A percentile compares a stretch with the other conserved stretches of the same genome.
Evolutionary conservation across 192 early-diverging fungal genomes (phyloP).

Genomic region (Entomortierella parvispora): DNA sequence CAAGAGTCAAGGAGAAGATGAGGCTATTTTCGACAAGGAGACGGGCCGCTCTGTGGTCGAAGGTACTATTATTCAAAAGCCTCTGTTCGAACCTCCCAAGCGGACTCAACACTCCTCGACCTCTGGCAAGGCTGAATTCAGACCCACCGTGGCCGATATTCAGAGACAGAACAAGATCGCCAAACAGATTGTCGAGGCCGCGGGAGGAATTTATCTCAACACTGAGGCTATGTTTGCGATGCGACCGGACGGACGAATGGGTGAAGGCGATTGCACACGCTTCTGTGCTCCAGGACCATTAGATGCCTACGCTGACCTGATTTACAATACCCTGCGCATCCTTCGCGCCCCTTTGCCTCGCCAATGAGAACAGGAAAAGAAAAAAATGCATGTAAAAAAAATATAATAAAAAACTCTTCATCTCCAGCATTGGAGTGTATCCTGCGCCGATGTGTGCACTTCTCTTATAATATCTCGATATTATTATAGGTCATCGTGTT

Average conservation of each 20-base stretch:
- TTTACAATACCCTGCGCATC: slow-evolving; percentile 47
- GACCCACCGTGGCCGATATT: slow-evolving; percentile 48
- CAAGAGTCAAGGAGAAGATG: slow-evolving; percentile 42
- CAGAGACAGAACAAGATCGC: slow-evolving; percentile 62
- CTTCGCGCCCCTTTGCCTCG: slow-evolving; percentile 9
- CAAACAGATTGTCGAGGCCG: slow-evolving; percentile 57
- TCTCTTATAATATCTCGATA: too few species aligned
- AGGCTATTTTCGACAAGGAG: slow-evolving; percentile 32
- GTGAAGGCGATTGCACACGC: slow-evolving; percentile 61
- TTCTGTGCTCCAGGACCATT: slow-evolving; percentile 69
- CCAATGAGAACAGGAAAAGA: neutral
- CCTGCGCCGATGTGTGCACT: too few species aligned
- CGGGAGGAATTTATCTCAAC: slow-evolving; percentile 65
- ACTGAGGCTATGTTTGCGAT: slow-evolving; percentile 55
- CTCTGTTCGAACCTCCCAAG: slow-evolving; percentile 35
- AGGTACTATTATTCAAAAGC: slow-evolving; percentile 36
- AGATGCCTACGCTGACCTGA: slow-evolving; percentile 57
- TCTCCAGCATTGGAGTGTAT: too few species aligned
- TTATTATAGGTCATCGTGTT: too few species aligned
- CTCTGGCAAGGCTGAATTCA: slow-evolving; percentile 30
- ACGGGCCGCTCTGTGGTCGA: slow-evolving; percentile 9
- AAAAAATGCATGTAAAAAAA: neutral
- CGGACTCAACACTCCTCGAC: slow-evolving; percentile 46
- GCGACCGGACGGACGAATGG: slow-evolving; percentile 65
- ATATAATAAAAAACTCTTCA: too few species aligned